Evolutionary conservation across 352 stramenopile species (phyloP).

Genomic region (Stramenopiles sp.): DNA sequence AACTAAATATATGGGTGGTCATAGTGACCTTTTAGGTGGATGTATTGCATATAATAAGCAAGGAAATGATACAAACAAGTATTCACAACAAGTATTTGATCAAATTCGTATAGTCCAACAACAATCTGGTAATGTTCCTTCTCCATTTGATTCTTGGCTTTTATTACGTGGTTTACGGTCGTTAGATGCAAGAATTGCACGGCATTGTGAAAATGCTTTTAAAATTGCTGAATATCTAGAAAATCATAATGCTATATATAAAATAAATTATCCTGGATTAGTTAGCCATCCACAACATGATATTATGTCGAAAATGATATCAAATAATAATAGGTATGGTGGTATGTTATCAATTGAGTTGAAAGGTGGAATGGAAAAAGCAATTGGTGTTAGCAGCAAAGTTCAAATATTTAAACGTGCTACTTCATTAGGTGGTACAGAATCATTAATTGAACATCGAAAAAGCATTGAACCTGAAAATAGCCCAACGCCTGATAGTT

Average conservation of each 20-base stretch:
- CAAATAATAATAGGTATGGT: conserved; percentile 24
- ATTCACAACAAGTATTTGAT: no score
- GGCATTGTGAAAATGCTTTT: conserved; percentile 8
- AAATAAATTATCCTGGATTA: conserved; percentile 15
- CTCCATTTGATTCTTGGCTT: conserved; percentile 17
- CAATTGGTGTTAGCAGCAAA: conserved; percentile 30
- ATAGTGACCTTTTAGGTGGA: conserved; percentile 15
- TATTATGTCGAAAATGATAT: conserved; percentile 5
- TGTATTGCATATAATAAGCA: conserved; percentile 9
- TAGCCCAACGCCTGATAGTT: conserved; percentile 24
- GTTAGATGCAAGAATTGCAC: conserved; percentile 10
- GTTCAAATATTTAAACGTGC: conserved; percentile 28
- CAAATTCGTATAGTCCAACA: conserved; percentile 7
- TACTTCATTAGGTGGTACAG: conserved; percentile 44
- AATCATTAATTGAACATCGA: conserved; percentile 47
- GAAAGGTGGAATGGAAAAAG: conserved; percentile 23
- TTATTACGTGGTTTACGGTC: conserved; percentile 14
- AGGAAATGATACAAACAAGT: no score
- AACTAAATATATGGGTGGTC: conserved; percentile 18
- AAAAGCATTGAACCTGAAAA: conserved; percentile 37
- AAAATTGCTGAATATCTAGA: conserved; percentile 11
- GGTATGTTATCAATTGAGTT: conserved; percentile 43
- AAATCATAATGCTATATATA: conserved; percentile 3
- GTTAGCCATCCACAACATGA: conserved; percentile 10
- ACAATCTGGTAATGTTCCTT: conserved; percentile 9